Evolutionary conservation across 2,329 filamentous ascomycete species (phyloP), one percentile per base, ranked within the genome.

Genomic region (Hypocreales sp.): DNA sequence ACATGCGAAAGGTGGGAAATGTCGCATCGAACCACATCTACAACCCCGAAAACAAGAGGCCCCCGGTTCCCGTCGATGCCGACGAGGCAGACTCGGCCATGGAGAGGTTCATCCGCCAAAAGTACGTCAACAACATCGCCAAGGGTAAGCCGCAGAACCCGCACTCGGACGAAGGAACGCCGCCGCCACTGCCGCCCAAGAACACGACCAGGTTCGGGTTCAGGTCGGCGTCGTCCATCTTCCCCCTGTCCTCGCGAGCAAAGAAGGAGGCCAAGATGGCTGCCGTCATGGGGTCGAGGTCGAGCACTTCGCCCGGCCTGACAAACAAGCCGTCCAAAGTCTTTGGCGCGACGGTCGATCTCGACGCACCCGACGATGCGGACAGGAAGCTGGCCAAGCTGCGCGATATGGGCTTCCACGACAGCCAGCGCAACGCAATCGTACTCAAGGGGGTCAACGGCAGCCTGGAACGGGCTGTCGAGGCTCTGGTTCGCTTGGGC

Each of bases 1-100:
- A 78, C 46, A 98, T 98, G 90, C 90, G 81, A 58, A 79, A 78
- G 45, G 77, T 83, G 42, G 90, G 90, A 44, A 98, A 98, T 48
- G 56, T 64, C 26, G 66, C 72, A 22, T 92, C 83, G 31, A 98
- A 98, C 60, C 77, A 79, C 50, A 70, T 73, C 32, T 94, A 83
- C 58, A 98, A 98, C 46, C 79, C 90, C 16, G 70, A 79, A 40
- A 84, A 81, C 53, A 70, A 79, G 41, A 79, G 75, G 42, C 76
- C 90, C 2, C 72, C 87, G 5, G 75, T 94, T 11, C 86, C 90
- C 1, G 67, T 93, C 40, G 90, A 95, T 46, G 72, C 72, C 21
- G 90, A 98, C 54, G 86, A 95, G 56, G 80, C 79, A 26, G 87
- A 98, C 48, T 79, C 81, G 8, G 83, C 80, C 16, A 90, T 98